Conservation (phyloP, 441 rosid species). For the Manihot esculenta region DNA sequence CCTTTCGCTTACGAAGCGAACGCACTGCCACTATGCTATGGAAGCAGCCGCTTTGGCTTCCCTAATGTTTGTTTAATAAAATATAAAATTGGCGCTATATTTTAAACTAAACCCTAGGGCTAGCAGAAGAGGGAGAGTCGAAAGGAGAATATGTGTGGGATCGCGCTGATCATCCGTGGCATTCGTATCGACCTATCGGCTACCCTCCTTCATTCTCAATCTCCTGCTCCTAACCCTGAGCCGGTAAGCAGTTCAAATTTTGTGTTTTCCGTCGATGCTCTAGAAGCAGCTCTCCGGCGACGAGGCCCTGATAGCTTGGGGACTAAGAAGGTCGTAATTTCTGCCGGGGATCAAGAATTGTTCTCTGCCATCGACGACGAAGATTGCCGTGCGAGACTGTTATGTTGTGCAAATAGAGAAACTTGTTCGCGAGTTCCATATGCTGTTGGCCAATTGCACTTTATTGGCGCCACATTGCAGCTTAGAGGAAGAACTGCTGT, state of each 20-base stretch:
- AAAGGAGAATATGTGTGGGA: slow-evolving; percentile 70
- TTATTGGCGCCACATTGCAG: slow-evolving; percentile 77
- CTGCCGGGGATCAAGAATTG: slow-evolving; percentile 18
- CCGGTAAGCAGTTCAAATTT: slow-evolving; percentile 23
- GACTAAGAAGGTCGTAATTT: slow-evolving; percentile 44
- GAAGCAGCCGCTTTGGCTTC: too few relatives aligned
- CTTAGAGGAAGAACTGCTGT: slow-evolving; percentile 60
- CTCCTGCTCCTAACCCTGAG: slow-evolving; percentile 28
- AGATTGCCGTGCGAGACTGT: neutral
- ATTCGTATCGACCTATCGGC: slow-evolving; percentile 44
- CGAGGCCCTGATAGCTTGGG: slow-evolving; percentile 84
- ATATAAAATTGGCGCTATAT: neutral
- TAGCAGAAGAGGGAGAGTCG: neutral
- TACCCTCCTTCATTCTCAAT: slow-evolving; percentile 19
- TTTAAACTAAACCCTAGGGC: neutral
- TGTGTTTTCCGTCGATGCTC: slow-evolving; percentile 50
- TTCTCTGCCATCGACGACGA: slow-evolving; percentile 24
- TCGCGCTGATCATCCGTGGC: slow-evolving; percentile 60
- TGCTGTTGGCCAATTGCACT: slow-evolving; percentile 43
- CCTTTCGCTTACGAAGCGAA: slow-evolving; percentile 99
- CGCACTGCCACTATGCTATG: slow-evolving; percentile 98
- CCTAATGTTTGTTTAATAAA: too few relatives aligned
- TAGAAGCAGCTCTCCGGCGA: slow-evolving; percentile 48
- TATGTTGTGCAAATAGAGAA: slow-evolving; percentile 15
- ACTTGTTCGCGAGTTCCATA: slow-evolving; percentile 4